Conservation (phyloP, 805 yeast genomes). For the Metschnikowia drakensbergensis region DNA sequence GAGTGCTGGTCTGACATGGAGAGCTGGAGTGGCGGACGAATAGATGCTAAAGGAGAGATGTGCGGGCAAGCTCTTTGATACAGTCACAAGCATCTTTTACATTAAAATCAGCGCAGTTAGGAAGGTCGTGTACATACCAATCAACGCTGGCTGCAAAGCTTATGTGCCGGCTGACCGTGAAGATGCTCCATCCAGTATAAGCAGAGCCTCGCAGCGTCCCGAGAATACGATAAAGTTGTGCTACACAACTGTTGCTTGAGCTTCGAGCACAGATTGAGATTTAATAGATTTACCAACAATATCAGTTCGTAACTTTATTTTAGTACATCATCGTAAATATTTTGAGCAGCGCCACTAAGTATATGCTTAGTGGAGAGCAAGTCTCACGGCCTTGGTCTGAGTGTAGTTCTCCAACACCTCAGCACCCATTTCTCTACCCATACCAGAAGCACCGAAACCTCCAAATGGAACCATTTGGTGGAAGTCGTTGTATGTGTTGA, state of each 20-base stretch:
- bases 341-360: background rate
- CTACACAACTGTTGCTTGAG: too few species aligned
- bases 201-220: too few species aligned
- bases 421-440: slow-evolving; percentile 90
- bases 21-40: too few species aligned
- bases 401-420: slow-evolving; percentile 84
- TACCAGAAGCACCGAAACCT: slow-evolving; percentile 85
- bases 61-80: too few species aligned
- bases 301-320: background rate
- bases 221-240: too few species aligned
- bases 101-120: background rate
- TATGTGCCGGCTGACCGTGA: background rate
- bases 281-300: background rate
- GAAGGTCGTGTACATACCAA: background rate
- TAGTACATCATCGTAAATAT: background rate
- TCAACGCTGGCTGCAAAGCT: background rate
- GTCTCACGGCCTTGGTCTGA: slow-evolving; percentile 81
- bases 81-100: too few species aligned
- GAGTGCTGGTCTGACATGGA: too few species aligned
- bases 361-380: slow-evolving; percentile 25
- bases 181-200: too few species aligned
- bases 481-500: slow-evolving; percentile 86
- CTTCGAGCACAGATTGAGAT: too few species aligned
- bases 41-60: too few species aligned
- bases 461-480: slow-evolving; percentile 89